These are phyloP conservation scores for Eucalyptus pauciflora DNA, from an alignment of 345 rosid species.

Conservation along the genomic window DNA sequence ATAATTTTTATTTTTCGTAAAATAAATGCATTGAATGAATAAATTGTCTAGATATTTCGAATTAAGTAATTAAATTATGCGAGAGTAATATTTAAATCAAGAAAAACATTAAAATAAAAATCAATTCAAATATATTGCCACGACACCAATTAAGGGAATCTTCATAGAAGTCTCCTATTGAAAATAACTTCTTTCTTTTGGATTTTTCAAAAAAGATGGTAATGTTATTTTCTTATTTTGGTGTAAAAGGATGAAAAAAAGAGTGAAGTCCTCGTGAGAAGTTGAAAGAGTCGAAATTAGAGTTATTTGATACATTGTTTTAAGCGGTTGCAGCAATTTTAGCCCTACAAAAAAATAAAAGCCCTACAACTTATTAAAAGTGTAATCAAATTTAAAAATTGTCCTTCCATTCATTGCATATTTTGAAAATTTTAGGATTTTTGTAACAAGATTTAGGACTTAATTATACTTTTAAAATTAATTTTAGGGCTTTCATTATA, in stretches of 20 bases:
- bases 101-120: neutral
- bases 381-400: no score
- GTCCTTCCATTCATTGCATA: fast-evolving
- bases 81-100: neutral
- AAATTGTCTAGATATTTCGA: neutral
- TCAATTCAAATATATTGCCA: neutral
- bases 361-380: no score
- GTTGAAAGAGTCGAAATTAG: neutral
- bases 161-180: neutral
- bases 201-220: neutral
- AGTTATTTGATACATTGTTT: neutral
- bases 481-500: no score
- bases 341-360: no score
- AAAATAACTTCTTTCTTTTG: neutral
- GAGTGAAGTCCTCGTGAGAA: neutral
- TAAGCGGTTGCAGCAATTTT: neutral
- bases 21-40: neutral
- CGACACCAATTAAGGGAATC: neutral
- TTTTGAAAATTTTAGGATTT: no score
- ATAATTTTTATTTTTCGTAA: no score
- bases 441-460: no score
- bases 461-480: no score
- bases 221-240: neutral
- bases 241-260: neutral
- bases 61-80: neutral